phyloP scores from a whole-genome alignment of 2,329 filamentous ascomycete species.

The Fusarium nygamai region DNA sequence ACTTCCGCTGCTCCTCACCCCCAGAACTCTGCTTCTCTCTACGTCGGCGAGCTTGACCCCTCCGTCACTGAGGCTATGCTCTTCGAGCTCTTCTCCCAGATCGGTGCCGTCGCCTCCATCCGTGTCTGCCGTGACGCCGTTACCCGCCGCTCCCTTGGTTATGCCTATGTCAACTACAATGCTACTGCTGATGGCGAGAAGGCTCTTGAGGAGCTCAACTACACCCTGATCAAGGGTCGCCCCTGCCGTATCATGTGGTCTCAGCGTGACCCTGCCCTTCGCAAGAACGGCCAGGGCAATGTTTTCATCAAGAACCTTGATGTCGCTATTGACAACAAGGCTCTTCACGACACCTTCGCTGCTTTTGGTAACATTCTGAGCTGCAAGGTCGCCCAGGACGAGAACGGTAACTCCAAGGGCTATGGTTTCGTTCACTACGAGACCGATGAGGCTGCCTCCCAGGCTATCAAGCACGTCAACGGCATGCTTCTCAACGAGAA shows the following conservation, averaged over 20 bases:
- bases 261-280: constrained; percentile 97
- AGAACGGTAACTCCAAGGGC: constrained; percentile 95
- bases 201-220: constrained; percentile 98
- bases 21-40: constrained; percentile 96
- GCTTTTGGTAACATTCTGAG: constrained; percentile 99
- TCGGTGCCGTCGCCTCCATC: constrained; percentile 98
- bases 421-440: constrained; percentile 99
- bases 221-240: constrained; percentile 98
- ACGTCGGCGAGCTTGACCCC: constrained; percentile 97
- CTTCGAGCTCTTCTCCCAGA: constrained; percentile 99
- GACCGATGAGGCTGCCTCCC: constrained; percentile 94
- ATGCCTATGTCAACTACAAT: constrained; percentile 99
- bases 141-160: constrained; percentile 97
- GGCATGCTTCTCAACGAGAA: constrained; percentile 99
- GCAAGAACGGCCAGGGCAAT: constrained; percentile 99
- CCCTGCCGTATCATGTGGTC: constrained; percentile 99
- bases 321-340: constrained; percentile 99
- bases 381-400: constrained; percentile 99
- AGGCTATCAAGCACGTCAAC: constrained; percentile 99
- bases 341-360: constrained; percentile 98
- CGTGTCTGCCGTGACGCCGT: constrained; percentile 99
- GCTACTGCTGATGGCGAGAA: constrained; percentile 96
- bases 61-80: constrained; percentile 99
- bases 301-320: constrained; percentile 99
- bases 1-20: constrained; percentile 80